Evolutionary conservation across 257 asterid genomes (phyloP), one percentile per base, ranked within the genome.

Genomic region (Nicotiana tabacum): DNA sequence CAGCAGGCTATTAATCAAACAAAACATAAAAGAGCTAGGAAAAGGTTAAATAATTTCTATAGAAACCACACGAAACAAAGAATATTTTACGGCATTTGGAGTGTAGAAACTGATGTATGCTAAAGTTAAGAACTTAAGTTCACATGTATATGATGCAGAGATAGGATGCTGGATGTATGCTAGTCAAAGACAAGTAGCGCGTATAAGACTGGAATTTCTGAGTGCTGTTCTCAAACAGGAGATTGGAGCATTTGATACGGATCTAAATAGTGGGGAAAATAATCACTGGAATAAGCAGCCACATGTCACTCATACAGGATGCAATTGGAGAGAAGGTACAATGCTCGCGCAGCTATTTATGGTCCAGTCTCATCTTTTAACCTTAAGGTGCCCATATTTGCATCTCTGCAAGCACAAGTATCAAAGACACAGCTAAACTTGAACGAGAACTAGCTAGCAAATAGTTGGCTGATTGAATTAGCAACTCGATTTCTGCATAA

Each of bases 111-210:
- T 18, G n/a, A 21, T 16, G 61, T 35, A 43, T 43, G 48, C 70
- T 55, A 72, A 18, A 0, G 24, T 78, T 69, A 61, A 27, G 76
- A 27, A 66, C 72, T 70, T 37, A 29, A 70, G 55, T 67, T 60
- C 51, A 51, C 16, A 58, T 29, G 81, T 74, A 78, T 82, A 78
- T 82, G 43, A 24, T 69, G 90, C 95, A 94, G 98, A 94, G 90
- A 84, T 91, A 66, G 98, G 97, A 83, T 92, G 98, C 88, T 94
- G 97, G 98, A 94, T 94, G 96, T 90, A 92, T 78, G 84, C 96
- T 84, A 92, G 98, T 80, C 93, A 94, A 78, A 90, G 98, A 68
- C 97, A 94, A 86, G 95, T 90, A 51, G 83, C 89, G 15, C 90
- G 92, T 60, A 67, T 92, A 46, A 89, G 98, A 91, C 68, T 94